Base-by-base conservation (phyloP, 2,329 filamentous ascomycete species). In the Laburnicola sp. region DNA sequence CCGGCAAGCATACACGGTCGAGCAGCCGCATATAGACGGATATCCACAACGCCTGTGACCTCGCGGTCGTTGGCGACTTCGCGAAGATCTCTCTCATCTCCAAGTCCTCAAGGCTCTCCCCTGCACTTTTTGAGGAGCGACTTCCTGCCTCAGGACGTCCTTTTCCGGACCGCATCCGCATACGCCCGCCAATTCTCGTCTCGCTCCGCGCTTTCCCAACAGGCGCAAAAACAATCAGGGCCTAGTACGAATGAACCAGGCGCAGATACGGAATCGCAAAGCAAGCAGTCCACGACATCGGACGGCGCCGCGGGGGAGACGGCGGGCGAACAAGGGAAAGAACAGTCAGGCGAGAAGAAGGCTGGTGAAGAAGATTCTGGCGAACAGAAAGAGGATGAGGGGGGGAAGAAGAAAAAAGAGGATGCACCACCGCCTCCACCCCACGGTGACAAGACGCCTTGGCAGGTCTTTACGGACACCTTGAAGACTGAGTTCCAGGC, bases 381-480 rank as follows among this genome's bases (percentile, higher is more conserved):
- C 57, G 74, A 78, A 25, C 74, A 82, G 47, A 75, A 75, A 28
- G 74, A 75, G 53, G 71, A 75, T 38, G 69, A 64, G 38, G 59
- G 64, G 60, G 72, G 58, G 49, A 86, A 69, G 84, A 89, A 66
- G 39, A 85, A 69, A 83, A 89, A 68, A 42, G 84, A 91, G 54
- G 76, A 79, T 32, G 74, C 84, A 26, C 87, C 92, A 9, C 90
- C 93, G 22, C 93, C 92, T 10, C 93, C 94, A n/a, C 93, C 92
- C 21, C 94, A 99, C 69, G 94, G 94, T 54, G 91, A 96, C 78
- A 99, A 99, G 80, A 94, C 93, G 2, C 94, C 94, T 48, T 97
- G 94, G 92, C 91, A 97, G 73, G 94, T 99, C 28, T 99, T 99
- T 78, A 90, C 90, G 68, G 94, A 99, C 70, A 99, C 94, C n/a